Evolutionary conservation across 257 asterid species (phyloP).

Genomic region (Fraxinus quadrangulata): DNA sequence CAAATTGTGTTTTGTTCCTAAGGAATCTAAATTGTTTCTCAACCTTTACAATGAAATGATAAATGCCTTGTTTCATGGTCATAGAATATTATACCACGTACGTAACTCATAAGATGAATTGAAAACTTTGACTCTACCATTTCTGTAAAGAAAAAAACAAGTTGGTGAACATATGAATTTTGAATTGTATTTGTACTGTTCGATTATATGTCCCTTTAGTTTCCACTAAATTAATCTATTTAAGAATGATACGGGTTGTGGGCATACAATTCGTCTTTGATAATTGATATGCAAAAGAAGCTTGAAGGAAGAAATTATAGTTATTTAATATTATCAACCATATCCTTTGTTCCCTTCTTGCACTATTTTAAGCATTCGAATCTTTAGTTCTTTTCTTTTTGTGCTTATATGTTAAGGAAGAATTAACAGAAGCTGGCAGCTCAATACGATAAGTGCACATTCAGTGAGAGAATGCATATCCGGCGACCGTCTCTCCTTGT

Average conservation of each 20-base stretch:
- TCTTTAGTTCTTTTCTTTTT: not conserved
- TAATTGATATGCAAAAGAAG: constrained; percentile 2
- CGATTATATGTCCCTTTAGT: constrained; percentile 5
- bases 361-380: constrained; percentile 10
- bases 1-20: not conserved
- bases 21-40: not conserved
- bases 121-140: not conserved
- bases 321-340: not conserved
- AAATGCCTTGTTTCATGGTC: not conserved
- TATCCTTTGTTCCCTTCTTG: not conserved
- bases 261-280: constrained; percentile 11
- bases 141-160: not conserved
- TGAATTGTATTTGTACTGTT: not conserved
- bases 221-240: not conserved
- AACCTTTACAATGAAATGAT: not conserved
- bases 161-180: not conserved
- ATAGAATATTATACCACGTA: not conserved
- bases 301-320: not conserved
- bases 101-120: constrained; percentile 1
- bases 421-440: too few species aligned
- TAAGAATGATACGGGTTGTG: constrained; percentile 9
- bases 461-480: too few species aligned
- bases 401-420: not conserved
- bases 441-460: too few species aligned
- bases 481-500: too few species aligned